Evolutionary conservation across 306 rosid species (phyloP), one percentile per base, ranked within the genome.

Genomic region (Casuarina cunninghamiana): DNA sequence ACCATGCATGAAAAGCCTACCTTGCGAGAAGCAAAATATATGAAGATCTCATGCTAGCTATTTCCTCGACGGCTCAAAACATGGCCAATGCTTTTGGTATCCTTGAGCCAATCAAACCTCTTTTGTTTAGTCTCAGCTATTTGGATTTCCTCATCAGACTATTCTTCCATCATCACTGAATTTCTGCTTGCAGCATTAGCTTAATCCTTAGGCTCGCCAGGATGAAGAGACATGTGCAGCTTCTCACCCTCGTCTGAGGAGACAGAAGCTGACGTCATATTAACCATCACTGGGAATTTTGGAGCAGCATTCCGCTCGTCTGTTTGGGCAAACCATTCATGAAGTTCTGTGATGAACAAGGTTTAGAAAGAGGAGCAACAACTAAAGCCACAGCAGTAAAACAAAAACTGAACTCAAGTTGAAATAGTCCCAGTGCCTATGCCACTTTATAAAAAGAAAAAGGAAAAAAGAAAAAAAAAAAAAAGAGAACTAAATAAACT

Each of bases 81-180:
- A 77, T 95, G 99, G 81, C 93, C 99, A 90, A 95, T 93, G 84
- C 97, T 88, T 87, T 95, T 95, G 35, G 96, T 86, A 85, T 93
- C 99, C 90, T 91, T 95, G 79, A 95, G 90, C 99, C 99, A 95
- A 86, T 95, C 57, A 75, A 84, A 95, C 97, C 93, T 95, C 95
- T 26, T 26, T 87, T 86, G 96, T 69, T 93, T 97, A 77, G 87
- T 62, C 82, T 95, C 97, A 0, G 94, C 93, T 72, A 93, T 90
- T 87, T 95, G 99, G 83, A 76, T 91, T 70, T 95, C 99, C 75
- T 95, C 99, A 5, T 95, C 99, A 45, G 99, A 95, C 87, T 91
- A 89, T 77, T 95, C 99, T 85, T 95, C 99, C 88, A 93, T 75
- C 93, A 92, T 75, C 76, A 90, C 93, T 57, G 96, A 93, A 82